Base-by-base conservation (phyloP, 176 grass and related monocot species). In the Tillandsia leiboldiana region DNA sequence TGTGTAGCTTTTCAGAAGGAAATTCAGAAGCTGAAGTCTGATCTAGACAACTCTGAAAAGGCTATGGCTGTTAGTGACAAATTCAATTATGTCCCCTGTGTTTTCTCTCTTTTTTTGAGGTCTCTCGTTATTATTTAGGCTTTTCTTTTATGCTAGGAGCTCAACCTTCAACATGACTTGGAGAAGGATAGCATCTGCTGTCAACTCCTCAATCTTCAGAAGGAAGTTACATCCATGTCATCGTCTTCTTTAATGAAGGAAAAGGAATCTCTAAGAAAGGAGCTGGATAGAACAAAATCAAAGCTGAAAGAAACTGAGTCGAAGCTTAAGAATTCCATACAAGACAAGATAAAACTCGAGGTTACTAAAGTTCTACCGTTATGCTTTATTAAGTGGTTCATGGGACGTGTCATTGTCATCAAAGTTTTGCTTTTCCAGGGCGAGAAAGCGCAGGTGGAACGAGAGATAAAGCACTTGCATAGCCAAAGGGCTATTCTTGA, bases 261-360 rank as follows among this genome's bases (percentile, higher is more conserved):
- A 85, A 96, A 87, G 47, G 93, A 96, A 64, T 90, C 81, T 73
- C 70, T 96, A 15, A 73, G 86, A 82, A 96, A 92, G 67, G 89
- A 96, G 68, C 86, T 96, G 76, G 93, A 92, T 12, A 91, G 49
- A 78, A 73, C 61, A 4, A 96, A 90, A 79, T 64, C 66, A 57
- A 96, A 92, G 68, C 68, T 92, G 51, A 85, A 86, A 80, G 93
- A 92, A 29, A 87, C 81, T 1, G 93, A 90, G 53, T 80, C 78
- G 51, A 96, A 92, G 65, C 86, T 96, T 66, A 92, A 90, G 59
- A 96, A 86, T 67, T 75, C 86, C 26, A 72, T 96, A 56, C 86
- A 92, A 62, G 93, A 87, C 11, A 96, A 92, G 80, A 90, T 83
- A 78, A 96, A 92, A 85, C 83, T 96, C 66, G 89, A 96, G 93